phyloP scores from a whole-genome alignment of 2,329 filamentous ascomycete species.

The Talaromyces sp. region DNA sequence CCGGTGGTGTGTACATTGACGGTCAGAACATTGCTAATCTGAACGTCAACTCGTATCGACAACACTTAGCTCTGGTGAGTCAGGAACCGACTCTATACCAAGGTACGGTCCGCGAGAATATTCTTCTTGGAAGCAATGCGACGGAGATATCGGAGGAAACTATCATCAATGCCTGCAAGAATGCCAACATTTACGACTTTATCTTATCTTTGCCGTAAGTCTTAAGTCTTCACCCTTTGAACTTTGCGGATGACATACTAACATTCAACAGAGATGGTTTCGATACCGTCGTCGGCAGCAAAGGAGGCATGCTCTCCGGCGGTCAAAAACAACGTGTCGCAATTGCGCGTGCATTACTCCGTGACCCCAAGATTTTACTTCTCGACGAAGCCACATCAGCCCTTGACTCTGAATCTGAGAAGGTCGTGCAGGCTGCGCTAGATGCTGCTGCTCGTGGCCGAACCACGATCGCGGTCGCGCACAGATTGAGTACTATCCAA shows the following conservation, averaged over 20 bases:
- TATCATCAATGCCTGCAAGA: constrained; percentile 74
- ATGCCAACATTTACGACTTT: constrained; percentile 91
- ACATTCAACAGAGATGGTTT: constrained; percentile 62
- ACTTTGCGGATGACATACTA: constrained; percentile 20
- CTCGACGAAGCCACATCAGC: constrained; percentile 71
- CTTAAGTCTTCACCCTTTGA: constrained; percentile 34
- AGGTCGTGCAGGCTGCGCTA: constrained; percentile 64
- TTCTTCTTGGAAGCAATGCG: constrained; percentile 69
- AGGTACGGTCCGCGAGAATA: constrained; percentile 86
- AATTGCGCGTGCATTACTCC: constrained; percentile 84
- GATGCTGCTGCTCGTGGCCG: constrained; percentile 79
- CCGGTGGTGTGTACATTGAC: constrained; percentile 77
- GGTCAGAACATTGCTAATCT: constrained; percentile 75
- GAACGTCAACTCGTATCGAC: constrained; percentile 83
- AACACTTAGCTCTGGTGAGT: constrained; percentile 78
- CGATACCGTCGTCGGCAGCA: constrained; percentile 78
- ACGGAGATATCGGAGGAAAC: constrained; percentile 67
- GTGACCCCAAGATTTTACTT: constrained; percentile 83
- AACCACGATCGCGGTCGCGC: constrained; percentile 91
- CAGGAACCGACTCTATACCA: constrained; percentile 96
- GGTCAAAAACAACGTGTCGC: constrained; percentile 94
- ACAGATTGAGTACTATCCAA: constrained; percentile 87
- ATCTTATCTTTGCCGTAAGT: constrained; percentile 72
- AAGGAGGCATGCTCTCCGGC: constrained; percentile 79
- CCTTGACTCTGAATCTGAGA: constrained; percentile 49